phyloP scores from a whole-genome alignment of 345 rosid genomes.

The Psidium guajava region DNA sequence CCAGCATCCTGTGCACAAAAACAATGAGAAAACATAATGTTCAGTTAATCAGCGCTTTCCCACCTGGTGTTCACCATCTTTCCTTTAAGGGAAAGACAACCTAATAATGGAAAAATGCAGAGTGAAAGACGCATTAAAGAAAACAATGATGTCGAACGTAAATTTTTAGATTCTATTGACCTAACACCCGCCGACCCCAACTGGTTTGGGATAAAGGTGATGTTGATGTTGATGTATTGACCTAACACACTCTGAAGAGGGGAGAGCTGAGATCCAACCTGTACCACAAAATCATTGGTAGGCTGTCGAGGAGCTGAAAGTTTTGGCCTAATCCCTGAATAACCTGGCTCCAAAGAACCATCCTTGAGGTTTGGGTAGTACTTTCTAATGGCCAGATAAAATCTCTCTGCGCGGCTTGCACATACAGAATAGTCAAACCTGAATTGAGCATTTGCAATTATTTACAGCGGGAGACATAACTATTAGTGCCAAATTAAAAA shows the following conservation, averaged over 20 bases:
- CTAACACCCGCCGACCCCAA: no score
- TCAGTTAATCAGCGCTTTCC: not conserved
- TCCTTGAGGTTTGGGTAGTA: constrained; percentile 69
- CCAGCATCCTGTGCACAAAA: not conserved
- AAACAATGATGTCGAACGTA: not conserved
- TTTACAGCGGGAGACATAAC: not conserved
- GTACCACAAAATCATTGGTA: constrained; percentile 64
- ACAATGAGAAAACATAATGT: not conserved
- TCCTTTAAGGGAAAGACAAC: not conserved
- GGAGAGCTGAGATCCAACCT: constrained; percentile 25
- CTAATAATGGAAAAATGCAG: not conserved
- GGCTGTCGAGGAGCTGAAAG: constrained; percentile 66
- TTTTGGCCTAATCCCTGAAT: constrained; percentile 84
- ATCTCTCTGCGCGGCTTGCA: constrained; percentile 33
- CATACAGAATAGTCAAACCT: constrained; percentile 70
- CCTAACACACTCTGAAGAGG: not conserved
- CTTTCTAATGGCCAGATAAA: constrained; percentile 69
- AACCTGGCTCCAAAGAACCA: constrained; percentile 66
- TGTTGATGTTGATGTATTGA: no score
- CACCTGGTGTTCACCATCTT: not conserved
- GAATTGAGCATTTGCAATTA: not conserved
- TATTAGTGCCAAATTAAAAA: not conserved
- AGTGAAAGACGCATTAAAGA: not conserved
- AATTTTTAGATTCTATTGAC: not conserved
- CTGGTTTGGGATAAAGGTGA: no score